Base-by-base conservation (phyloP, 2,329 filamentous ascomycete species). In the Purpureocillium takamizusanense region DNA sequence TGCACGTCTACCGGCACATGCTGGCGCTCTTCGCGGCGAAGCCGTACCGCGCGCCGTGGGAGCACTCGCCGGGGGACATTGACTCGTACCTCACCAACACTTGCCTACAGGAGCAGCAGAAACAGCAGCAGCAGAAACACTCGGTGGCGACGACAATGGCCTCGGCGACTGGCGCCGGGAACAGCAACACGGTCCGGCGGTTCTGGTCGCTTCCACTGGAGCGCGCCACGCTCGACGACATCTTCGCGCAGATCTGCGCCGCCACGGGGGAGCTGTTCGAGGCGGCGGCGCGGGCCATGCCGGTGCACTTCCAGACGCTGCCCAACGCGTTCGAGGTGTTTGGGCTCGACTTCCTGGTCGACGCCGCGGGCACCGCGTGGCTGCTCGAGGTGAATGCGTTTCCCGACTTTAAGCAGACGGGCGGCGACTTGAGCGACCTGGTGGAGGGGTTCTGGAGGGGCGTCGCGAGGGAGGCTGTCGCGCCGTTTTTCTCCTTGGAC, bases 381-480 rank as follows among this genome's bases (percentile, higher is more conserved):
- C 58, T 98, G 52, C 66, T 98, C 40, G 92, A 98, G 66, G 76
- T 94, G 25, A 98, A 98, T 66, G 86, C 90, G 1, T 98, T 94
- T 62, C 92, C 92, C 9, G 92, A 98, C 64, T 97, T 97, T 55
- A 80, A 76, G 54, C 90, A 97, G 74, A 95, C 88, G 13, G 92
- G 92, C 8, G 88, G 86, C 1, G 81, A 84, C 40, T 61, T 94
- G 46, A 77, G 72, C 54, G 74, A 65, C 0, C 61, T 97, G 31
- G 81, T 98, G 17, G 74, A 69, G 15, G 83, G 80, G 7, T 69
- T 98, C 48, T 92, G 94, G 70, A 72, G 77, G 51, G 83, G 77
- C 10, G 81, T 86, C 16, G 69, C 95, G 31, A 69, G 77, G 40
- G 64, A 73, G 46, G 85, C 70, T 2, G 74, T 95, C 2, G 65